These are phyloP conservation scores for Pholiota conissans DNA, from an alignment of 768 basidiomycete species.

Conservation along the genomic window DNA sequence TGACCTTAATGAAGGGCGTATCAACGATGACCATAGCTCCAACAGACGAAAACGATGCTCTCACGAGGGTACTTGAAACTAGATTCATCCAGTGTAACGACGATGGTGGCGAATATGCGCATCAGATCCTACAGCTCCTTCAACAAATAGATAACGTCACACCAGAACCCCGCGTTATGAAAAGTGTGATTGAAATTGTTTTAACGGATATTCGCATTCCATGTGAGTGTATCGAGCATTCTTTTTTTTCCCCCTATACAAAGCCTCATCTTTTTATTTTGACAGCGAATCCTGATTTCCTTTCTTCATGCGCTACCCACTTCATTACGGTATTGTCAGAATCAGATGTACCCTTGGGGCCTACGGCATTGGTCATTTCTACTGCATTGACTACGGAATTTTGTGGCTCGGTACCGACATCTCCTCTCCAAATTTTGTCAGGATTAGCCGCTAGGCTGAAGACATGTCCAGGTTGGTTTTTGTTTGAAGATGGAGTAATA, in stretches of 20 bases:
- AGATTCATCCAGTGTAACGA: conserved; percentile 24
- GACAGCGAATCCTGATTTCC: conserved; percentile 13
- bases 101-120: conserved; percentile 63
- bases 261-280: conserved; percentile 3
- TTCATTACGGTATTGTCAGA: conserved; percentile 43
- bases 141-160: conserved; percentile 34
- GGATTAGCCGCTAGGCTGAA: conserved; percentile 32
- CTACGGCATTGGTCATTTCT: conserved; percentile 67
- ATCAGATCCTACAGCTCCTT: conserved; percentile 44
- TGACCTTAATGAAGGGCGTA: conserved; percentile 39
- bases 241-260: not conserved
- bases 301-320: conserved; percentile 34
- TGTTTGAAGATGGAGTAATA: not conserved
- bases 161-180: conserved; percentile 44
- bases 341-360: conserved; percentile 35
- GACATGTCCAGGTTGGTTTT: conserved; percentile 16
- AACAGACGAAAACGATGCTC: conserved; percentile 40
- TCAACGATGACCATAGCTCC: conserved; percentile 30
- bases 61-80: conserved; percentile 18
- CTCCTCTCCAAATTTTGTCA: conserved; percentile 46
- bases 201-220: conserved; percentile 45
- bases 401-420: conserved; percentile 32
- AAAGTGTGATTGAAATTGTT: conserved; percentile 56
- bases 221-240: conserved; percentile 34
- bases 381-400: conserved; percentile 69